These are phyloP conservation scores for Rhodotorula sp. DNA, from an alignment of 1,284 basidiomycete genomes.

Conservation along the genomic window DNA sequence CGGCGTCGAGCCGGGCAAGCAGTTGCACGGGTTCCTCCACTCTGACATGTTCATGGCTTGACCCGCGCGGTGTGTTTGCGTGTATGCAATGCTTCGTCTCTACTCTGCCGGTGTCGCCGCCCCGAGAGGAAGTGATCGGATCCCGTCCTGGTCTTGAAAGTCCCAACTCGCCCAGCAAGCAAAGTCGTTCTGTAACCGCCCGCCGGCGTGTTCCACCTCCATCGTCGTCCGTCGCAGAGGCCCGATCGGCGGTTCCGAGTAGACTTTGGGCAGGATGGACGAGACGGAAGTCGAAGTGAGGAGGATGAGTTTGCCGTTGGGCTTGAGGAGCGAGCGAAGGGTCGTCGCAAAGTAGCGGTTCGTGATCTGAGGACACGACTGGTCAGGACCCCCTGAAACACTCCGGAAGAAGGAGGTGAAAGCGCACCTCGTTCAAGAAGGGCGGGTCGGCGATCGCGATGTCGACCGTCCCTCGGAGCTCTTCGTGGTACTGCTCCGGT, in stretches of 20 bases:
- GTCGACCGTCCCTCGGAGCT: conserved; percentile 43
- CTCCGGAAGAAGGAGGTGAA: too few species aligned
- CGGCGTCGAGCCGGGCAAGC: conserved; percentile 75
- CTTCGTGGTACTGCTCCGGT: conserved; percentile 39
- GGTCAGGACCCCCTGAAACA: too few species aligned
- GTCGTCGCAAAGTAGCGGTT: conserved; percentile 41
- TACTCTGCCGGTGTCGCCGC: background rate
- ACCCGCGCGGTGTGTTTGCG: too few species aligned
- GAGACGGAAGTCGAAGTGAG: conserved; percentile 44
- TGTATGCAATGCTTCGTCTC: background rate
- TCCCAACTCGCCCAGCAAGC: conserved; percentile 35
- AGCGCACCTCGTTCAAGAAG: conserved; percentile 45
- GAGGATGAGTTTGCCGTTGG: conserved; percentile 41
- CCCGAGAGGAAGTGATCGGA: background rate
- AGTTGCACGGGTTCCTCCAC: conserved; percentile 78
- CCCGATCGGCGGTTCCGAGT: conserved; percentile 28
- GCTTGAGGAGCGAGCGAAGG: conserved; percentile 38
- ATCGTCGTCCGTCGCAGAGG: conserved; percentile 23
- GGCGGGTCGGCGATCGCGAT: conserved; percentile 47
- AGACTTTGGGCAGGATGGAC: conserved; percentile 23
- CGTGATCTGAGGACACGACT: conserved; percentile 35
- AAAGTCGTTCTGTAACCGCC: conserved; percentile 36
- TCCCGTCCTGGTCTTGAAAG: conserved; percentile 22
- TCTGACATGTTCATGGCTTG: conserved; percentile 52
- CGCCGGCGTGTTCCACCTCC: conserved; percentile 33